A percentile compares a stretch with the other conserved stretches of the same genome.
Conservation (phyloP, 2,329 filamentous ascomycete species). For the Stagonosporopsis vannaccii region DNA sequence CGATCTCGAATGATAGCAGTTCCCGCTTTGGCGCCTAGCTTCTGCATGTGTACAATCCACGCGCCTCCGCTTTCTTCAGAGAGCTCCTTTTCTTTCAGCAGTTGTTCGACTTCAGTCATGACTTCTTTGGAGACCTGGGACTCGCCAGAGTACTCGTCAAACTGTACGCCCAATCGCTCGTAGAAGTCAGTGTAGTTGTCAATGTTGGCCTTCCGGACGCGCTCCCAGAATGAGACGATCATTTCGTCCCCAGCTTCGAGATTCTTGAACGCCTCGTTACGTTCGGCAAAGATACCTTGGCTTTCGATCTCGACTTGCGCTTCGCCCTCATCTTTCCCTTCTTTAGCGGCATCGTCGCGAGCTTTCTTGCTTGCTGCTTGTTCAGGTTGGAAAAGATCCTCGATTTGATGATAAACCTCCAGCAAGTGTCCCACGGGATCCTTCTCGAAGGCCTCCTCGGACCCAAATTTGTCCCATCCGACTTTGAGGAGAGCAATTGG, state of each 20-base stretch:
- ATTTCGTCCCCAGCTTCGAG: constrained; percentile 72
- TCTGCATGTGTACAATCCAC: constrained; percentile 74
- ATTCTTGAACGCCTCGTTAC: constrained; percentile 68
- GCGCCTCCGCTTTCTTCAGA: constrained; percentile 76
- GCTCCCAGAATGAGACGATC: constrained; percentile 68
- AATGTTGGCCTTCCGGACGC: constrained; percentile 73
- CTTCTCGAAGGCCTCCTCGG: constrained; percentile 66
- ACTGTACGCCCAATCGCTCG: constrained; percentile 72
- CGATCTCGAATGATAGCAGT: constrained; percentile 75
- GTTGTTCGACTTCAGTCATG: constrained; percentile 69
- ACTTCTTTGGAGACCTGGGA: constrained; percentile 72
- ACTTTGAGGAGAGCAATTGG: constrained; percentile 69
- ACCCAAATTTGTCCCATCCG: constrained; percentile 71
- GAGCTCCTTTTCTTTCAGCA: constrained; percentile 69
- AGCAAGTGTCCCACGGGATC: constrained; percentile 76
- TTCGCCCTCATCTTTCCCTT: constrained; percentile 56
- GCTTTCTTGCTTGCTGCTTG: constrained; percentile 63
- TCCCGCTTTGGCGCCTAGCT: constrained; percentile 74
- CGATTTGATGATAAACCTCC: constrained; percentile 73
- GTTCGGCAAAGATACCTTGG: constrained; percentile 41
- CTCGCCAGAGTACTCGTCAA: constrained; percentile 76
- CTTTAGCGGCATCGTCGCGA: constrained; percentile 59
- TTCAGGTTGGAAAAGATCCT: constrained; percentile 65
- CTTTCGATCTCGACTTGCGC: constrained; percentile 40
- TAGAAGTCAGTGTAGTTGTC: constrained; percentile 72